Evolutionary conservation across 2,329 filamentous ascomycete genomes (phyloP).

Genomic region (Pseudogymnoascus sp.): DNA sequence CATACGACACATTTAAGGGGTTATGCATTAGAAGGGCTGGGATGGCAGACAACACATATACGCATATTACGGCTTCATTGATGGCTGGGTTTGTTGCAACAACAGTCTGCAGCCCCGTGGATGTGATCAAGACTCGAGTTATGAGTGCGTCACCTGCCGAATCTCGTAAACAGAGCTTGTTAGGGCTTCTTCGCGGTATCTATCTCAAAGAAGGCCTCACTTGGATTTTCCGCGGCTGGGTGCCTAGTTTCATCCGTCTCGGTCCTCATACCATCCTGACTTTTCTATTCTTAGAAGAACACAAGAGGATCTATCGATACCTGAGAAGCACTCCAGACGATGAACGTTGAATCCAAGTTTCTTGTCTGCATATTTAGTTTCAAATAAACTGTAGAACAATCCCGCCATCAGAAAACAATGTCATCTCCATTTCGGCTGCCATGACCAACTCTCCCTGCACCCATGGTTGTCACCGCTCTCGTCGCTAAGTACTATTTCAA

Average conservation of each 20-base stretch:
- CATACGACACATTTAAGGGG: constrained; percentile 70
- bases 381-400: too few species aligned
- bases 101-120: constrained; percentile 73
- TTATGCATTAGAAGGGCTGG: constrained; percentile 56
- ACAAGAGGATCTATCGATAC: constrained; percentile 53
- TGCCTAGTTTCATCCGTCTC: constrained; percentile 57
- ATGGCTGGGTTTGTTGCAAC: constrained; percentile 71
- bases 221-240: constrained; percentile 61
- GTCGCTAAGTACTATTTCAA: too few species aligned
- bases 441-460: too few species aligned
- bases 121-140: constrained; percentile 76
- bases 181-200: background rate
- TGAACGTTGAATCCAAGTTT: too few species aligned
- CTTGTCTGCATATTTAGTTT: too few species aligned
- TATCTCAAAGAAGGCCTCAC: constrained; percentile 48
- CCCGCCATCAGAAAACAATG: too few species aligned
- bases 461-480: too few species aligned
- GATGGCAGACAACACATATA: constrained; percentile 58
- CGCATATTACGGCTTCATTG: constrained; percentile 67
- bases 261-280: constrained; percentile 60
- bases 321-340: constrained; percentile 24
- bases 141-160: constrained; percentile 59
- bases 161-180: constrained; percentile 22
- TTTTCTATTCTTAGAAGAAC: constrained; percentile 59
- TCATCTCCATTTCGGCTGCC: too few species aligned